phyloP scores from a whole-genome alignment of 2,329 filamentous ascomycete species.

The Ceratocystis cacaofunesta region DNA sequence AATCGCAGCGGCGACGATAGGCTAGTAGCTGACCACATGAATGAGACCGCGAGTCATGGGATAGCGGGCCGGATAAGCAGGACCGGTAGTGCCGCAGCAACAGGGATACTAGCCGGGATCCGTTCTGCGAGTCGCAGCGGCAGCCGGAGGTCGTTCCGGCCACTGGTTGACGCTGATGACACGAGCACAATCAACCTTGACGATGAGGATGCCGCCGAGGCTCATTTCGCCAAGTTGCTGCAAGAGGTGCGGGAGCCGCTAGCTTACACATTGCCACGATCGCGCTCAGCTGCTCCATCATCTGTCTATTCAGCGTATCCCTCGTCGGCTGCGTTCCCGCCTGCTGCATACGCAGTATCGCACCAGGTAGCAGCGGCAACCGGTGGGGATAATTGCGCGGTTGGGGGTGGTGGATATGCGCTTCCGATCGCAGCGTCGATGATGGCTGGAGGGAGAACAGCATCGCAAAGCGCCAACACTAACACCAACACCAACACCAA shows the following conservation, averaged over 20 bases:
- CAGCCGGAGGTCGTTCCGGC: not conserved
- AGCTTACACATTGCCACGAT: not conserved
- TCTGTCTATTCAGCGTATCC: not conserved
- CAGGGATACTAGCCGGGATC: not conserved
- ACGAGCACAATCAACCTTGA: not conserved
- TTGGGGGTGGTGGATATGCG: not conserved
- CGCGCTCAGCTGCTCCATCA: not conserved
- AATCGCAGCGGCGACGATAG: not conserved
- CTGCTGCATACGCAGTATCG: not conserved
- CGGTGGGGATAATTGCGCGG: not conserved
- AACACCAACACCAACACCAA: not conserved
- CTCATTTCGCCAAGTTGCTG: constrained; percentile 7
- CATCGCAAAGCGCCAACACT: not conserved
- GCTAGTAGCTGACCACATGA: not conserved
- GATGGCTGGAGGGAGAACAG: not conserved
- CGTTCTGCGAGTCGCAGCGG: not conserved
- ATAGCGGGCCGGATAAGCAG: not conserved
- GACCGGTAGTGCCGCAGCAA: not conserved
- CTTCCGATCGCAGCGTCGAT: constrained; percentile 8
- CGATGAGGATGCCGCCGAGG: constrained; percentile 9
- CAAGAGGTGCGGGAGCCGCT: constrained; percentile 2
- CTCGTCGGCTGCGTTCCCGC: not conserved
- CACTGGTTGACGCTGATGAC: not conserved
- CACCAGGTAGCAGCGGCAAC: not conserved
- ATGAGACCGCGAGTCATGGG: not conserved